phyloP scores from a whole-genome alignment of 1,284 basidiomycete genomes.

The Trametes pubescens region DNA sequence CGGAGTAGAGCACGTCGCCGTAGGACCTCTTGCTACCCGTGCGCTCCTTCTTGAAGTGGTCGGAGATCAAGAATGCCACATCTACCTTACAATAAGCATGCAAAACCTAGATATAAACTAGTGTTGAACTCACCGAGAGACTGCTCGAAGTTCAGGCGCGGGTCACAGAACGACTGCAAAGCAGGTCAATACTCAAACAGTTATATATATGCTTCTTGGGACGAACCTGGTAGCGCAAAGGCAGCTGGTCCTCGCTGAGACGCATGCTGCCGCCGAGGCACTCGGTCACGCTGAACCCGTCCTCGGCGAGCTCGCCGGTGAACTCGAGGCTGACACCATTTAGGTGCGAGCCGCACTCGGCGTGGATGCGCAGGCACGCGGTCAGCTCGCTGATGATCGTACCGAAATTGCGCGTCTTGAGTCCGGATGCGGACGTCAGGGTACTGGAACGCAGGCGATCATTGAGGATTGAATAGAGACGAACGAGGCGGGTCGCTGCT shows the following conservation, averaged over 20 bases:
- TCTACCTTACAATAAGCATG: slow-evolving; percentile 49
- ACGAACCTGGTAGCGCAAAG: slow-evolving; percentile 75
- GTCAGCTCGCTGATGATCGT: slow-evolving; percentile 93
- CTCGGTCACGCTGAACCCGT: slow-evolving; percentile 93
- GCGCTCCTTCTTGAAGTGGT: slow-evolving; percentile 79
- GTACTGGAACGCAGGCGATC: slow-evolving; percentile 60
- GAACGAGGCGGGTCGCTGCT: slow-evolving; percentile 40
- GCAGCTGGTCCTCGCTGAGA: slow-evolving; percentile 75
- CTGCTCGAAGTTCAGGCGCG: slow-evolving; percentile 84
- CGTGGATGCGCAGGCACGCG: slow-evolving; percentile 84
- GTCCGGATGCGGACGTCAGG: slow-evolving; percentile 75
- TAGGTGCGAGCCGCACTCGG: slow-evolving; percentile 73
- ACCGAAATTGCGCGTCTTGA: slow-evolving; percentile 91
- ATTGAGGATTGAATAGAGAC: background rate
- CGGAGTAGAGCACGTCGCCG: slow-evolving; percentile 41
- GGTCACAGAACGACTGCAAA: slow-evolving; percentile 79
- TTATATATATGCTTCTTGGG: background rate
- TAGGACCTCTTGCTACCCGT: slow-evolving; percentile 34
- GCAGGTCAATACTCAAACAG: too few relatives aligned
- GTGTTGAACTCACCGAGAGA: slow-evolving; percentile 65
- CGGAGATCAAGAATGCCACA: slow-evolving; percentile 81
- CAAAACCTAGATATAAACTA: background rate
- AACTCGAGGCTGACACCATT: slow-evolving; percentile 98
- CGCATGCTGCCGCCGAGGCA: slow-evolving; percentile 87
- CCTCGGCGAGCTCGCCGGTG: slow-evolving; percentile 93